A percentile compares a stretch with the other conserved stretches of the same genome.
These are phyloP conservation scores for Atalantia buxifolia DNA, from an alignment of 345 rosid genomes.

Conservation along the genomic window DNA sequence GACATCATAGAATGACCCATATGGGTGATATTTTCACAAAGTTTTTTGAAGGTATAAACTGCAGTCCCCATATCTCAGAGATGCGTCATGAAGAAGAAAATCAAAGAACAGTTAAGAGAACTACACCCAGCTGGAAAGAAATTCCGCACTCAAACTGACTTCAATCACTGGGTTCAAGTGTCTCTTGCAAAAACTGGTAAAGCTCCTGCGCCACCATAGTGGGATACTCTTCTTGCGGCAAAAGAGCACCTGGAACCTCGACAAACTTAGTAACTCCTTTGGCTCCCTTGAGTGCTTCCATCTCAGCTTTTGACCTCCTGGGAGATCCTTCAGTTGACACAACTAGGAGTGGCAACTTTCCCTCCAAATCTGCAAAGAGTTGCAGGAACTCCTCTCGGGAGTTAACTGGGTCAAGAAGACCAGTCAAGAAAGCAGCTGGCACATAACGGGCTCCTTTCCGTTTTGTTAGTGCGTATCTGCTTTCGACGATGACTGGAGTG, in stretches of 20 bases:
- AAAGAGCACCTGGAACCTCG: constrained; percentile 77
- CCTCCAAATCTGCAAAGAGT: constrained; percentile 63
- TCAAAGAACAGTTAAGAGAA: not conserved
- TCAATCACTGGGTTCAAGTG: constrained; percentile 29
- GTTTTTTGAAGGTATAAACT: not conserved
- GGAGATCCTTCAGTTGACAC: constrained; percentile 69
- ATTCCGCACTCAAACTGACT: not conserved
- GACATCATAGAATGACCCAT: too few relatives aligned
- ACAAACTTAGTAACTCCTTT: constrained; percentile 72
- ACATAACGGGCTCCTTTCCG: constrained; percentile 77
- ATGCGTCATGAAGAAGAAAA: not conserved
- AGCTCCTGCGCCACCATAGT: constrained; percentile 61
- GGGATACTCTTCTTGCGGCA: constrained; percentile 94
- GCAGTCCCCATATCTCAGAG: not conserved
- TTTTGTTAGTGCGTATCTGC: constrained; percentile 69
- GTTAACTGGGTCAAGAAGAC: constrained; percentile 79
- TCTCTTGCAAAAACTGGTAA: constrained; percentile 56
- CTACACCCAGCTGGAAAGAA: not conserved
- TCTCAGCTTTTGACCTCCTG: constrained; percentile 87
- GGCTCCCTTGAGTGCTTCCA: constrained; percentile 72
- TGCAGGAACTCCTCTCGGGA: constrained; percentile 69
- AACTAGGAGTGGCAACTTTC: constrained; percentile 55
- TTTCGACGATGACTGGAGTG: constrained; percentile 45
- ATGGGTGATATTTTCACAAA: not conserved
- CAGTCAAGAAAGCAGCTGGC: constrained; percentile 89